A percentile compares a stretch with the other conserved stretches of the same genome.
Conservation (phyloP, 192 early-diverging fungal species). For the Chytriomyces sp. region DNA sequence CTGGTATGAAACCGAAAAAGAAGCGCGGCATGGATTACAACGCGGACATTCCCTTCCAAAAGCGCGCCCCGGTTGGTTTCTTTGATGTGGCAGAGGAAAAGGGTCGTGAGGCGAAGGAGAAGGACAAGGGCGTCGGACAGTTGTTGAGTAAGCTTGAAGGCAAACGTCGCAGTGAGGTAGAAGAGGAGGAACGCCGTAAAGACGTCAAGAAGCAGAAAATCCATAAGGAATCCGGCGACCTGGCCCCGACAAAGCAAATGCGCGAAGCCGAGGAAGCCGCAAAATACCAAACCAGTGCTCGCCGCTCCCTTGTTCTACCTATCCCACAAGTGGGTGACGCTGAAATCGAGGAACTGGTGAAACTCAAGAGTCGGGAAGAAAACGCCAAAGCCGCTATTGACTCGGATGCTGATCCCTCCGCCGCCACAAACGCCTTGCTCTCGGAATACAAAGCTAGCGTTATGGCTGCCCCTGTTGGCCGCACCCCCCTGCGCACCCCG, state of each 20-base stretch:
- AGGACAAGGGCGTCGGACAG: conserved; percentile 64
- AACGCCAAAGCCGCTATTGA: conserved; percentile 72
- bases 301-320: conserved; percentile 80
- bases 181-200: conserved; percentile 78
- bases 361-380: conserved; percentile 82
- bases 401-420: conserved; percentile 53
- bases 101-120: conserved; percentile 60
- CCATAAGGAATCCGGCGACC: conserved; percentile 57
- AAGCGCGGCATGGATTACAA: conserved; percentile 85
- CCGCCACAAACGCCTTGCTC: conserved; percentile 68
- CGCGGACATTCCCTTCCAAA: conserved; percentile 94
- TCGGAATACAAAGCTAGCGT: conserved; percentile 64
- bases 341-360: conserved; percentile 90
- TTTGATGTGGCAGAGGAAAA: conserved; percentile 90
- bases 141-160: conserved; percentile 82
- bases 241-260: conserved; percentile 61
- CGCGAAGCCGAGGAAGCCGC: conserved; percentile 61
- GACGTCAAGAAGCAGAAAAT: conserved; percentile 72
- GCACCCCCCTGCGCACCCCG: conserved; percentile 66
- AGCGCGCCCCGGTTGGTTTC: conserved; percentile 83
- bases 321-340: conserved; percentile 87
- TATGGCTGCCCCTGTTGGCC: conserved; percentile 38
- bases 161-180: conserved; percentile 79
- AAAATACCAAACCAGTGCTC: conserved; percentile 51
- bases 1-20: conserved; percentile 62